A percentile compares a stretch with the other conserved stretches of the same genome.
Conservation (phyloP, 768 basidiomycete species). For the Sutorius australiensis region DNA sequence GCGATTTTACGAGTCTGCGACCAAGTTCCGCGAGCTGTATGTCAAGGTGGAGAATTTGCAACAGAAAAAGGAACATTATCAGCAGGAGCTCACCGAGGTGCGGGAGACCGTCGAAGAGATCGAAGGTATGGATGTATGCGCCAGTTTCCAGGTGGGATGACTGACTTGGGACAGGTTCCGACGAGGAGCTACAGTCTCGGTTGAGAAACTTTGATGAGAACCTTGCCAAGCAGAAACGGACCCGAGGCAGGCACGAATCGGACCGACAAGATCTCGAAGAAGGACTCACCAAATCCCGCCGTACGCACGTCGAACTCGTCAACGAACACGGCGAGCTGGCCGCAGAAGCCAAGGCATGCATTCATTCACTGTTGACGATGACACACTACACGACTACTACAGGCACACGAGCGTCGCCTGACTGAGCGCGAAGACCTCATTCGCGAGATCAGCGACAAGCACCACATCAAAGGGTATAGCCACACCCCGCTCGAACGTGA, state of each 20-base stretch:
- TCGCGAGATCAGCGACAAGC: constrained; percentile 60
- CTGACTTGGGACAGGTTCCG: constrained; percentile 47
- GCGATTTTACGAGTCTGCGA: constrained; percentile 78
- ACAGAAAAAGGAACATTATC: constrained; percentile 56
- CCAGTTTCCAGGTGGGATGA: too few species aligned
- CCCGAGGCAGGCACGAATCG: constrained; percentile 43
- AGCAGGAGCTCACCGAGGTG: constrained; percentile 59
- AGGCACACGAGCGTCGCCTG: constrained; percentile 76
- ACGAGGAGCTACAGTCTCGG: constrained; percentile 63
- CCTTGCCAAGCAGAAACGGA: constrained; percentile 48
- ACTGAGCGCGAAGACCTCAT: constrained; percentile 70
- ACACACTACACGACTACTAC: not conserved
- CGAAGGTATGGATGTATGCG: constrained; percentile 39
- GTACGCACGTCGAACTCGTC: constrained; percentile 52
- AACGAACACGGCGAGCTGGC: constrained; percentile 63
- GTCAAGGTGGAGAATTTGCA: constrained; percentile 62
- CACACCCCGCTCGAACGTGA: constrained; percentile 65
- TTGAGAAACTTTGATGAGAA: constrained; percentile 58
- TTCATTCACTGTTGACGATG: not conserved
- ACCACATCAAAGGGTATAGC: constrained; percentile 72
- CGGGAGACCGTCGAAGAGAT: constrained; percentile 65
- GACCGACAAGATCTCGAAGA: constrained; percentile 62
- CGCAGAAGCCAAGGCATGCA: constrained; percentile 68
- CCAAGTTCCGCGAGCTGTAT: constrained; percentile 83
- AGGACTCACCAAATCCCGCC: constrained; percentile 46